Conservation (phyloP, 108 stramenopile genomes). For the Stephanodiscus minutulus region DNA sequence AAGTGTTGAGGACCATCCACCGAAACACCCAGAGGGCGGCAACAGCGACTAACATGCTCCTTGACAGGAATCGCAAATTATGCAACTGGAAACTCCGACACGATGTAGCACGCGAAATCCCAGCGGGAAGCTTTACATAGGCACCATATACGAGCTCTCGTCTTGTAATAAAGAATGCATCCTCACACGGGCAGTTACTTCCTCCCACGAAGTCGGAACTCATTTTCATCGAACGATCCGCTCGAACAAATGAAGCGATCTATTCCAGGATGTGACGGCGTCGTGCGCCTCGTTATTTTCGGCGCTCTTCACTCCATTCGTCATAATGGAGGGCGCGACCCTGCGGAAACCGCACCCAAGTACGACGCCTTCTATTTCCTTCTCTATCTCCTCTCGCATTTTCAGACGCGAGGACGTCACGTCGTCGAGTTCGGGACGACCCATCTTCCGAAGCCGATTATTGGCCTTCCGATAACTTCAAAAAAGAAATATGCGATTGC, state of each 20-base stretch:
- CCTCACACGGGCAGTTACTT: too few species aligned
- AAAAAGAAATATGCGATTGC: not conserved
- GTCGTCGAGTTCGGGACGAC: slow-evolving; percentile 50
- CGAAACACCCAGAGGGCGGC: too few species aligned
- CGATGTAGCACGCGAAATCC: too few species aligned
- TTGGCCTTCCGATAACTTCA: slow-evolving; percentile 57
- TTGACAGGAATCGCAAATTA: too few species aligned
- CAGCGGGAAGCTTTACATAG: too few species aligned
- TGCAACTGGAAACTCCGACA: too few species aligned
- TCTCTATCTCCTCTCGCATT: slow-evolving; percentile 49
- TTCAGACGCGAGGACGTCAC: slow-evolving; percentile 40
- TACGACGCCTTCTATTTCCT: slow-evolving; percentile 51
- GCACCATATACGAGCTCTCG: too few species aligned
- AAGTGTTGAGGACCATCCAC: too few species aligned
- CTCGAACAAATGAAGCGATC: slow-evolving; percentile 41
- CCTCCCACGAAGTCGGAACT: too few species aligned
- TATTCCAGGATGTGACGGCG: slow-evolving; percentile 40
- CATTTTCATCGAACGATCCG: slow-evolving; percentile 4
- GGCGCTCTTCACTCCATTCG: not conserved
- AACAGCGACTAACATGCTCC: too few species aligned
- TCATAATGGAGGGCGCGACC: slow-evolving; percentile 13
- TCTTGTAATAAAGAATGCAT: too few species aligned
- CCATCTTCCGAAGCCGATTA: slow-evolving; percentile 52
- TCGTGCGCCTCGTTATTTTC: slow-evolving; percentile 3
- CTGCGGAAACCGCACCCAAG: slow-evolving; percentile 33